phyloP scores from a whole-genome alignment of 139 green algal species.

The Chlorella sorokiniana region DNA sequence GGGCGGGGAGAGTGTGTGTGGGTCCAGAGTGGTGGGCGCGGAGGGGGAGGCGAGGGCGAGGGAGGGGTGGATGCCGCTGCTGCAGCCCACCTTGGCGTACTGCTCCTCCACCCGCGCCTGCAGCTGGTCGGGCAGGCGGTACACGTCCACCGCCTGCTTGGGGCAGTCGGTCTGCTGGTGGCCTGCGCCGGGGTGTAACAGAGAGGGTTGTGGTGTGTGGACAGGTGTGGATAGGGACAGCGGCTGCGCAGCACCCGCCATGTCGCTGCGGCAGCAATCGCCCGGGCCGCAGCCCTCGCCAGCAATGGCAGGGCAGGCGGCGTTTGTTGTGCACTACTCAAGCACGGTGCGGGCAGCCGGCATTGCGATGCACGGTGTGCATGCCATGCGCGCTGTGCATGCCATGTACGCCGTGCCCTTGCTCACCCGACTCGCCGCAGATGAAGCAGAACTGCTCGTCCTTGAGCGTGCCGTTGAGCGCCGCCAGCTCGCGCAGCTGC shows the following conservation, averaged over 20 bases:
- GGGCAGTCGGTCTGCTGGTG: slow-evolving; percentile 72
- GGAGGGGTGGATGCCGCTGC: not conserved
- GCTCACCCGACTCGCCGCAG: slow-evolving; percentile 62
- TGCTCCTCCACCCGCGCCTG: slow-evolving; percentile 68
- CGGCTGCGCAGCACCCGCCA: not conserved
- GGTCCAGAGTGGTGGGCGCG: not conserved
- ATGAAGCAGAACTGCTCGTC: slow-evolving; percentile 64
- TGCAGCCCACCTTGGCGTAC: slow-evolving; percentile 57
- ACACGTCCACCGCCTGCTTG: slow-evolving; percentile 60
- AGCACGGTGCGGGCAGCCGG: not conserved
- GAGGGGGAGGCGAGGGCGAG: no score
- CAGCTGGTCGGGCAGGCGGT: slow-evolving; percentile 71
- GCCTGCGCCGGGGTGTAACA: slow-evolving; percentile 11
- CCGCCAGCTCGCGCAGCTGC: slow-evolving; percentile 91
- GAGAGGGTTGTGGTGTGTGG: no score
- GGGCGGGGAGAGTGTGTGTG: not conserved
- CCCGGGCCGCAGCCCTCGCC: not conserved
- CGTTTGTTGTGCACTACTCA: not conserved
- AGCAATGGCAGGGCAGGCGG: not conserved
- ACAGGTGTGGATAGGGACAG: no score
- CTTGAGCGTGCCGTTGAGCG: slow-evolving; percentile 89
- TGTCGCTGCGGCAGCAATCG: not conserved
- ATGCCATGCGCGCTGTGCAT: no score
- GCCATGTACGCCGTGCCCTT: not conserved
- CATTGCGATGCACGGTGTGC: not conserved